Base-by-base conservation (phyloP, 257 asterid genomes). In the Solanum virginianum region DNA sequence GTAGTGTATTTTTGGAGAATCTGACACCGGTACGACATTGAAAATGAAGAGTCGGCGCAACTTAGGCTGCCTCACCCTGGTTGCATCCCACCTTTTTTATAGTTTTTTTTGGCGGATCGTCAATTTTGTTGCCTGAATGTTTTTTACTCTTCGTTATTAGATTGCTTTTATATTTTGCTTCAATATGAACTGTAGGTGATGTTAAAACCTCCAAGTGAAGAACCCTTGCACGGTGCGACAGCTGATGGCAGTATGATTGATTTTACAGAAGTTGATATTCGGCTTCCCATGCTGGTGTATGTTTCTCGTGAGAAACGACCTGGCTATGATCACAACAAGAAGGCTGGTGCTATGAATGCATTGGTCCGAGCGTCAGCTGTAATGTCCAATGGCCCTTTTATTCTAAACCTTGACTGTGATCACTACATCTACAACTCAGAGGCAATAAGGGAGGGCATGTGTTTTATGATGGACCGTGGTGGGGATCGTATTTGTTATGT, bases 271-370 rank as follows among this genome's bases (percentile, higher is more conserved):
- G 92, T 93, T 0, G 98, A 95, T 89, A 95, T 95, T 85, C 95
- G 98, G 54, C 94, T 95, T 69, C 98, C 98, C 36, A 51, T 95
- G 93, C 91, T 95, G 49, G 98, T 95, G 80, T 95, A 95, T 39
- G 97, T 93, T 51, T 95, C 98, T 43, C 97, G 97, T 43, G 97
- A 95, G 86, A 95, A 95, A 82, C 94, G 98, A 17, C 97, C 98
- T 0, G 97, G 97, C 1, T 95, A 95, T 80, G 98, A 95, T 88
- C 98, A 95, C 92, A 95, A 95, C 87, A 95, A 95, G 88, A 95
- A 95, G 90, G 98, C 98, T 18, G 98, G 98, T 22, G 98, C 98
- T 36, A 93, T 95, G 98, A 95, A 95, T 81, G 97, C 97, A 2
- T 84, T 95, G 88, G 98, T 95, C 85, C 92, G 98, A 36, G 97